Evolutionary conservation across 768 basidiomycete genomes (phyloP).

Genomic region (Lactifluus hygrophoroides): DNA sequence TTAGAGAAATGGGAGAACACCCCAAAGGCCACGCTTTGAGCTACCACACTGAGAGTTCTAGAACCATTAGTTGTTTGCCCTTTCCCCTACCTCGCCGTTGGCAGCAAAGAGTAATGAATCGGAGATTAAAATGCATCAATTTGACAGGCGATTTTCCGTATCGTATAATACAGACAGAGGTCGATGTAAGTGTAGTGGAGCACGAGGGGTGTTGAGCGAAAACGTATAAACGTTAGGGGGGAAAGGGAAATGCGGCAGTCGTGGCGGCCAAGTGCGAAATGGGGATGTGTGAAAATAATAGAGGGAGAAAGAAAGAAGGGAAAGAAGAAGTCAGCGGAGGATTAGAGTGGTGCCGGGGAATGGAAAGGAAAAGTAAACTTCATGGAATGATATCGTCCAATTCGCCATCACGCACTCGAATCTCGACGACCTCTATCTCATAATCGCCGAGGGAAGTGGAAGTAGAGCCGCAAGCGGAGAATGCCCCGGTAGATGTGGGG

Average conservation of each 20-base stretch:
- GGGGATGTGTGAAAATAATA: neutral
- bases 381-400: slow-evolving; percentile 66
- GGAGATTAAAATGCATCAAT: slow-evolving; percentile 1
- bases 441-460: slow-evolving; percentile 52
- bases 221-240: neutral
- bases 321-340: neutral
- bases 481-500: slow-evolving; percentile 56
- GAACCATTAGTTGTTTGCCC: too few species aligned
- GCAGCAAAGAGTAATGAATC: too few species aligned
- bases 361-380: slow-evolving; percentile 8
- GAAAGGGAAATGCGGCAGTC: neutral
- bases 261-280: neutral
- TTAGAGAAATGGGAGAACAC: slow-evolving; percentile 14
- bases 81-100: too few species aligned
- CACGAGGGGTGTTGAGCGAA: neutral
- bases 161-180: slow-evolving; percentile 10
- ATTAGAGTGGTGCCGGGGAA: neutral
- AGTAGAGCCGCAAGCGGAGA: slow-evolving; percentile 60
- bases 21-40: neutral
- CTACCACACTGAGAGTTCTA: too few species aligned
- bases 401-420: slow-evolving; percentile 73
- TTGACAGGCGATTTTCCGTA: slow-evolving; percentile 4
- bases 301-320: neutral
- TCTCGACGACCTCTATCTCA: slow-evolving; percentile 83
- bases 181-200: slow-evolving; percentile 12